Percentiles rank a stretch among this genome's conserved stretches.
phyloP scores from a whole-genome alignment of 2,329 filamentous ascomycete species.

The Aureobasidium sp. region DNA sequence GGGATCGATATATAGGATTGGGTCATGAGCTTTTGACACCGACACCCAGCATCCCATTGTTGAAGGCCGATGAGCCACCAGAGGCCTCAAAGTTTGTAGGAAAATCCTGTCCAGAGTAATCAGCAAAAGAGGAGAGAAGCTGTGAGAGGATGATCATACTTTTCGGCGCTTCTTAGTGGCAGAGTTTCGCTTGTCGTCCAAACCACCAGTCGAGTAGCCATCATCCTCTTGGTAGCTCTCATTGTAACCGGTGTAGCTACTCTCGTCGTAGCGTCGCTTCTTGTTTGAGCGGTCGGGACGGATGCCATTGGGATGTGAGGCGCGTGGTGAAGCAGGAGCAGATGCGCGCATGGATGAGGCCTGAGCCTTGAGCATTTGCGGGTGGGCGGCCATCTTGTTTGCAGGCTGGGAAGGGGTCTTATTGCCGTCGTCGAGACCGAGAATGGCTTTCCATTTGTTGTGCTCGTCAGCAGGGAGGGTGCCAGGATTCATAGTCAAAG shows the following conservation, averaged over 20 bases:
- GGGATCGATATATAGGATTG: background rate
- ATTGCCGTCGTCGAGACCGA: slow-evolving; percentile 35
- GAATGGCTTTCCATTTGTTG: slow-evolving; percentile 32
- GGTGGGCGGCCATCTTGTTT: slow-evolving; percentile 7
- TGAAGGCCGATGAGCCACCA: background rate
- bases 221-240: slow-evolving; percentile 65
- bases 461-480: slow-evolving; percentile 32
- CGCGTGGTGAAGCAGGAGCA: slow-evolving; percentile 28
- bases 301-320: slow-evolving; percentile 31
- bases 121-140: background rate
- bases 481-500: slow-evolving; percentile 35
- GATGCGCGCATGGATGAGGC: slow-evolving; percentile 18
- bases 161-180: slow-evolving; percentile 49
- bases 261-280: slow-evolving; percentile 69
- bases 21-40: slow-evolving; percentile 10
- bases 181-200: slow-evolving; percentile 46
- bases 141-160: slow-evolving; percentile 15
- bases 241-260: slow-evolving; percentile 64
- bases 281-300: slow-evolving; percentile 59
- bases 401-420: slow-evolving; percentile 5
- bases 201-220: slow-evolving; percentile 62
- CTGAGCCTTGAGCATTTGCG: slow-evolving; percentile 14
- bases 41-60: slow-evolving; percentile 9
- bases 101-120: slow-evolving; percentile 1
- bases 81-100: slow-evolving; percentile 5